Evolutionary conservation across 257 asterid species (phyloP).

Genomic region (Fraxinus quadrangulata): DNA sequence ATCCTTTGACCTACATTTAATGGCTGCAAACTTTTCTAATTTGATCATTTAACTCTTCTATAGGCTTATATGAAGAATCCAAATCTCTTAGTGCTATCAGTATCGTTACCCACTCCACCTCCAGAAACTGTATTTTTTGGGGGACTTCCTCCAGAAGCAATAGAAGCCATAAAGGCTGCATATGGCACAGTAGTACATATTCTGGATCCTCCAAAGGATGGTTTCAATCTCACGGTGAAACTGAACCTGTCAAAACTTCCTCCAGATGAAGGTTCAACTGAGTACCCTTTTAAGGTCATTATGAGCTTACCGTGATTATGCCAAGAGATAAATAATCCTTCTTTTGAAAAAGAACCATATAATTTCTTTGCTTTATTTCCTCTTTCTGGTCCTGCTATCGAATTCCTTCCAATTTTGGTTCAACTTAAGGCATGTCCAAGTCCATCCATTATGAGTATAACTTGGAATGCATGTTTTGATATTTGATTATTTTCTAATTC

Average conservation of each 20-base stretch:
- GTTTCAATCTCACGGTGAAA: slow-evolving; percentile 90
- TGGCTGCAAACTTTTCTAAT: slow-evolving; percentile 3
- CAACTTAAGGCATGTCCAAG: no score
- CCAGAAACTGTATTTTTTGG: slow-evolving; percentile 80
- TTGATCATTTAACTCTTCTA: slow-evolving; percentile 24
- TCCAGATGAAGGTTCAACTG: slow-evolving; percentile 88
- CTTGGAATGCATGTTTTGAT: neutral
- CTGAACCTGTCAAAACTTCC: slow-evolving; percentile 92
- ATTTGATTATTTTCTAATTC: neutral
- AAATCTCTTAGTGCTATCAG: slow-evolving; percentile 65
- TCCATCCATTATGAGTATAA: no score
- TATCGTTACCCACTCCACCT: slow-evolving; percentile 86
- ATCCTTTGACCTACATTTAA: slow-evolving; percentile 2
- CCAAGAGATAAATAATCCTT: slow-evolving; percentile 29
- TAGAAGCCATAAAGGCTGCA: slow-evolving; percentile 88
- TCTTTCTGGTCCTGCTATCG: slow-evolving; percentile 4
- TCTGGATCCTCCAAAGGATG: slow-evolving; percentile 99
- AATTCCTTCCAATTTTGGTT: slow-evolving; percentile 1
- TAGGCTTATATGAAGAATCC: slow-evolving; percentile 87
- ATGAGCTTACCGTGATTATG: slow-evolving; percentile 47
- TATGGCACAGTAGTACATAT: slow-evolving; percentile 82
- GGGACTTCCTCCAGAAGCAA: slow-evolving; percentile 90
- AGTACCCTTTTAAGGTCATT: slow-evolving; percentile 62
- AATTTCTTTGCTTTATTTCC: slow-evolving; percentile 9
- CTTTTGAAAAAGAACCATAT: slow-evolving; percentile 16